Evolutionary conservation across 2,329 filamentous ascomycete genomes (phyloP), one percentile per base, ranked within the genome.

Genomic region (Trichoderma asperellum): DNA sequence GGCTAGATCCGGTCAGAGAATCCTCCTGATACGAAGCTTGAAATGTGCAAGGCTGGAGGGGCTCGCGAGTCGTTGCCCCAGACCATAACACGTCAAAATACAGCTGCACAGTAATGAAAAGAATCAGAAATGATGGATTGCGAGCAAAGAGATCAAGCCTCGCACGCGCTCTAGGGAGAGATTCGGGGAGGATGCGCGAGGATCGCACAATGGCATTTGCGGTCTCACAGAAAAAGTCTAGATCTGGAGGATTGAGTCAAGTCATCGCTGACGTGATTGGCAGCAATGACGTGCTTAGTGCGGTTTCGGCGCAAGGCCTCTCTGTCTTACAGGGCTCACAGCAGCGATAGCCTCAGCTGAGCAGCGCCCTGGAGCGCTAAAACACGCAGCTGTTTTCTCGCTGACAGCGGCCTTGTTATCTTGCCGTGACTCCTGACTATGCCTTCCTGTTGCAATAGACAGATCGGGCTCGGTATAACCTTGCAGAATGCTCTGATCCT

Each of bases 281-380:
- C 47, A 43, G 37, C 56, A 53, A 70, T 70, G 68, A 70, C 68
- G 68, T 70, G 68, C 68, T 68, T 56, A 65, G 56, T 56, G 68
- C 68, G 68, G 68, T 68, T 32, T 70, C 68, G 68, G 68, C 68
- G 40, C 7, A 7, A 43, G 40, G 8, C 6, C 3, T 52, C 3
- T 52, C 35, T 56, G 55, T 47, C 60, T 7, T 40, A 52, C 16
- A 55, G 67, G 4, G n/a, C 60, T 58, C 57, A 27, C 21, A 57
- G 53, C 5, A 43, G 7, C 35, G 5, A 55, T 27, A 11, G 55
- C 56, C 40, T n/a, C 61, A 49, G 24, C 63, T 59, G 55, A 67
- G 5, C 53, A 43, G 40, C 2, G 40, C 40, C 40, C 2, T 34
- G 18, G 16, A n/a, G 57, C n/a, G 35, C 32, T 29, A 7, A 5